These are phyloP conservation scores for Smittium mucronatum DNA, from an alignment of 371 early-diverging fungal species.

Conservation along the genomic window DNA sequence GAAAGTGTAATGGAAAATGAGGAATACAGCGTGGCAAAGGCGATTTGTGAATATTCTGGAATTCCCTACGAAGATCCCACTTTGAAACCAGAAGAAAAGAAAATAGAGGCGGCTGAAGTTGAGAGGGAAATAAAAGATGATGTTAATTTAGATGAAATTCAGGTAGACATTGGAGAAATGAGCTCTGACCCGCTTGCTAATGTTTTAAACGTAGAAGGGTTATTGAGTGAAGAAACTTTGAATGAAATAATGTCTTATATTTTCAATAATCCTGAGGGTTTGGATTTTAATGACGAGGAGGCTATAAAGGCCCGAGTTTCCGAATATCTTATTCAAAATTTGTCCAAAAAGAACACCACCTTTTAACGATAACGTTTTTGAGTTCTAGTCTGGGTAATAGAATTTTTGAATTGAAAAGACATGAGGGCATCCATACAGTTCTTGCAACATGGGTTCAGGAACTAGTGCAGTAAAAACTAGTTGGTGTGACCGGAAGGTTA, in stretches of 20 bases:
- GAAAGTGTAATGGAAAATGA: slow-evolving; percentile 31
- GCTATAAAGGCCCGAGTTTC: slow-evolving; percentile 28
- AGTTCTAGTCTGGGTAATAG: neutral
- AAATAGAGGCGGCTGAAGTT: slow-evolving; percentile 18
- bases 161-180: slow-evolving; percentile 12
- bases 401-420: neutral
- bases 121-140: slow-evolving; percentile 16
- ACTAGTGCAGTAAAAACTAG: neutral
- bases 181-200: neutral
- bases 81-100: too few relatives aligned
- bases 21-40: slow-evolving; percentile 26
- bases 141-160: slow-evolving; percentile 23
- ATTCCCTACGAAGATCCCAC: slow-evolving; percentile 13
- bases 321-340: slow-evolving; percentile 11
- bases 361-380: too few relatives aligned
- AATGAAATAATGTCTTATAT: slow-evolving; percentile 21
- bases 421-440: neutral
- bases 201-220: neutral
- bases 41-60: slow-evolving; percentile 20
- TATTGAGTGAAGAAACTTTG: neutral
- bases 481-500: neutral
- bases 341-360: neutral
- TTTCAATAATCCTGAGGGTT: slow-evolving; percentile 26
- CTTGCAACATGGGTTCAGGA: neutral
- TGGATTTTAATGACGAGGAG: slow-evolving; percentile 21